These are phyloP conservation scores for Solanum neorickii DNA, from an alignment of 257 asterid genomes.

Conservation along the genomic window DNA sequence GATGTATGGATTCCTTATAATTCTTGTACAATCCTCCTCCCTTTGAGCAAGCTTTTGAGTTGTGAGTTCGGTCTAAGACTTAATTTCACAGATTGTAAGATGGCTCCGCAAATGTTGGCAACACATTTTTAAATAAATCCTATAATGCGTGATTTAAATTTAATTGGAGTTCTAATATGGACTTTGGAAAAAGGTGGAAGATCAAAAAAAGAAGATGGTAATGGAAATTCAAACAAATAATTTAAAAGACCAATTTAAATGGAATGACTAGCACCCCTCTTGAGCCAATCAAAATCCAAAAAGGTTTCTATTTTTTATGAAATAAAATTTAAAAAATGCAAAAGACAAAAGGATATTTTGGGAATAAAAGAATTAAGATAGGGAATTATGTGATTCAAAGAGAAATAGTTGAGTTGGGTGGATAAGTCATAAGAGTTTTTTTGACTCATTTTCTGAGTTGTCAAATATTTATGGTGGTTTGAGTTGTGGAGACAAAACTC, in stretches of 20 bases:
- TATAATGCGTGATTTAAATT: too few relatives aligned
- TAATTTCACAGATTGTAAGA: too few relatives aligned
- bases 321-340: not conserved
- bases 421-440: not conserved
- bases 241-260: not conserved
- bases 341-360: not conserved
- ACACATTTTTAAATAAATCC: rapidly evolving
- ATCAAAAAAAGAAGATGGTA: not conserved
- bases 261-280: not conserved
- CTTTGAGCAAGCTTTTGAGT: too few relatives aligned
- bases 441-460: not conserved
- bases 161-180: too few relatives aligned
- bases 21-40: too few relatives aligned
- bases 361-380: not conserved
- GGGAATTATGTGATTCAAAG: not conserved
- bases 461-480: constrained; percentile 2
- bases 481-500: constrained; percentile 8
- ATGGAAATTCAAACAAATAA: not conserved
- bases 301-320: not conserved
- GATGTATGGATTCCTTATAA: too few relatives aligned
- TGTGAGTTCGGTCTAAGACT: rapidly evolving
- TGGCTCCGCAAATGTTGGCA: too few relatives aligned
- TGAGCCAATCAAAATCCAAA: not conserved
- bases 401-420: not conserved
- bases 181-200: rapidly evolving